phyloP scores from a whole-genome alignment of 2,329 filamentous ascomycete species.

The Geoglossum cookeanum region DNA sequence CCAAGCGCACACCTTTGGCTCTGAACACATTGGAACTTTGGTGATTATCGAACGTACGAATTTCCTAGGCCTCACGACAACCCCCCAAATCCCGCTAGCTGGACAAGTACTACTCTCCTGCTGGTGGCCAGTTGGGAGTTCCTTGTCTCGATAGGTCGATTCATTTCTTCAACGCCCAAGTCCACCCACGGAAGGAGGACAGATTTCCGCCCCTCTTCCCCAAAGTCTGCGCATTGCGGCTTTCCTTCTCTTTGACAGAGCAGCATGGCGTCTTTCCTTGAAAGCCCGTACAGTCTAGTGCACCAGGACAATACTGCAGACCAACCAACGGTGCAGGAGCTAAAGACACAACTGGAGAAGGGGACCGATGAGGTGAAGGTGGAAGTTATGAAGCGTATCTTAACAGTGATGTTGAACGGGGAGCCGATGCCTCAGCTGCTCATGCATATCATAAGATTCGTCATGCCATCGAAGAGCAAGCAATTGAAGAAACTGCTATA shows the following conservation, averaged over 20 bases:
- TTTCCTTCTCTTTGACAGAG: neutral
- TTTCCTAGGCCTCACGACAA: neutral
- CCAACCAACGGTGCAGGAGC: constrained; percentile 72
- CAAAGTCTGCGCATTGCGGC: constrained; percentile 8
- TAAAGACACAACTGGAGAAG: constrained; percentile 86
- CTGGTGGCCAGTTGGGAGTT: neutral
- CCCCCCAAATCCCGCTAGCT: neutral
- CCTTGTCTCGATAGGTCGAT: neutral
- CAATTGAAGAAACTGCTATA: constrained; percentile 93
- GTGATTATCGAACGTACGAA: neutral
- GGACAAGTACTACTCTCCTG: neutral
- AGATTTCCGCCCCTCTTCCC: neutral
- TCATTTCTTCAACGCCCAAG: neutral
- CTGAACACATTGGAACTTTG: constrained; percentile 1
- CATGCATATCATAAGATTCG: constrained; percentile 99
- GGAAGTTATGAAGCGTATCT: constrained; percentile 89
- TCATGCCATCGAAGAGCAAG: constrained; percentile 98
- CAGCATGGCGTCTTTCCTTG: constrained; percentile 86
- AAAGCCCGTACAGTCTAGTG: constrained; percentile 89
- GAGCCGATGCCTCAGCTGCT: constrained; percentile 87
- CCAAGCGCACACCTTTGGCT: neutral
- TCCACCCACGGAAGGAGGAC: neutral
- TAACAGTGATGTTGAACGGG: constrained; percentile 95
- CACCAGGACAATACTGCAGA: constrained; percentile 95
- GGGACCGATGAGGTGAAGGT: constrained; percentile 82